These are phyloP conservation scores for Coemansia sp. DNA, from an alignment of 192 early-diverging fungal species.

Conservation along the genomic window DNA sequence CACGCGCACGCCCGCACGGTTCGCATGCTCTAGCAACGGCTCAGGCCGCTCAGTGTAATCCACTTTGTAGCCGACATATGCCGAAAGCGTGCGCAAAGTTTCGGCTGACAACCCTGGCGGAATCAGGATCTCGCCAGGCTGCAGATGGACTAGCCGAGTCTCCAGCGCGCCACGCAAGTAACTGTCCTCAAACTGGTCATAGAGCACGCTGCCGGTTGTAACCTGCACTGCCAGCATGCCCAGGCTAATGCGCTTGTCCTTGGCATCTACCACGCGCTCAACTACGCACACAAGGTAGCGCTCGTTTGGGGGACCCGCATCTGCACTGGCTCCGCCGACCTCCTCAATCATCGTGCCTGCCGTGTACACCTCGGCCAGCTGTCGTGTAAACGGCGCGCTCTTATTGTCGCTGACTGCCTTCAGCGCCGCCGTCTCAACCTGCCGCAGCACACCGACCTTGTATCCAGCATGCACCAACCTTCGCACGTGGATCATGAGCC, in stretches of 20 bases:
- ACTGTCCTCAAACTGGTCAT: conserved; percentile 29
- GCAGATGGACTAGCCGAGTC: conserved; percentile 36
- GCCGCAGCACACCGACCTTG: conserved; percentile 81
- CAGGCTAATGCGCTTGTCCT: conserved; percentile 35
- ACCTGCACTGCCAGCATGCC: conserved; percentile 87
- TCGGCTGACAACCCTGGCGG: conserved; percentile 13
- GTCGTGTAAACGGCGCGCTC: conserved; percentile 78
- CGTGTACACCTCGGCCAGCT: conserved; percentile 78
- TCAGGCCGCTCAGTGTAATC: conserved; percentile 39
- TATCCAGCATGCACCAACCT: conserved; percentile 76
- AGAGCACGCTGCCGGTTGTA: conserved; percentile 78
- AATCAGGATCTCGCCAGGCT: conserved; percentile 28
- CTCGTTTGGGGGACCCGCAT: conserved; percentile 52
- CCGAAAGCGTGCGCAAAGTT: conserved; percentile 20
- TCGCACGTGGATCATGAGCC: conserved; percentile 77
- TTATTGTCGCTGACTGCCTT: conserved; percentile 67
- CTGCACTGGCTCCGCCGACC: conserved; percentile 64
- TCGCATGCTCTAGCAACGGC: conserved; percentile 55
- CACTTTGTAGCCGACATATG: conserved; percentile 34
- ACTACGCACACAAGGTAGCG: conserved; percentile 89
- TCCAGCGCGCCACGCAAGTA: conserved; percentile 31
- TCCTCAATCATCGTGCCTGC: conserved; percentile 87
- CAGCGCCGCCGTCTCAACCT: conserved; percentile 80
- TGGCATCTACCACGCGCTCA: conserved; percentile 35
- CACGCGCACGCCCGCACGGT: conserved; percentile 41